Base-by-base conservation (phyloP, 371 early-diverging fungal genomes). In the Apophysomyces sp. region DNA sequence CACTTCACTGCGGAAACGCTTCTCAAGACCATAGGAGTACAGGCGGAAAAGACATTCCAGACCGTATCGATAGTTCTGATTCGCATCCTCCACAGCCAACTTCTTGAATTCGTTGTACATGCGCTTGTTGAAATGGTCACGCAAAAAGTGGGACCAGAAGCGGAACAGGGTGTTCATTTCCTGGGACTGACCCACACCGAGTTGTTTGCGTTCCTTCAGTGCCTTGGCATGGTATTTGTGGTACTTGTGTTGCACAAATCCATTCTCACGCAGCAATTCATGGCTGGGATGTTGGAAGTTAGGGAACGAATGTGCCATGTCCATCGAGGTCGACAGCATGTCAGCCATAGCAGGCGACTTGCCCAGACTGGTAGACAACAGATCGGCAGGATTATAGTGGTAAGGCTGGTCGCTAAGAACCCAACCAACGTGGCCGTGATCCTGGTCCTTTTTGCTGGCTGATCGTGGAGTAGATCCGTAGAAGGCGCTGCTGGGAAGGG, bases 91-190 rank as follows among this genome's bases (percentile, higher is more conserved):
- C n/a, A 92, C 85, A 15, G 98, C 94, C 52, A 96, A 77, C 16
- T 86, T 77, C 80, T 90, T 91, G 78, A 98, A 98, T 78, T 98
- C 97, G 52, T 77, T 76, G 74, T 94, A 95, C 96, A 98, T 96
- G 61, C 86, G 87, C 72, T 85, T 82, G 85, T 96, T 96, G 70
- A 90, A 96, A 68, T 93, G 92, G 73, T 96, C 96, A 72, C 97
- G 94, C 74, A 98, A 81, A 72, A 96, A 98, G 79, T 98, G 96
- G 55, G 92, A 93, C 98, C 98, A 98, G 92, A 98, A 98, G 18
- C 97, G 90, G 88, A 92, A 97, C 59, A 97, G 77, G 3, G 97
- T 96, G 83, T 97, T 97, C 98, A 97, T 97, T 71, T 96, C 98
- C 61, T 94, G 95, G n/a, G 93, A 93, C 24, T 89, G 91, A 13